Evolutionary conservation across 2,329 filamentous ascomycete genomes (phyloP).

Genomic region (Apiospora saccharicola): DNA sequence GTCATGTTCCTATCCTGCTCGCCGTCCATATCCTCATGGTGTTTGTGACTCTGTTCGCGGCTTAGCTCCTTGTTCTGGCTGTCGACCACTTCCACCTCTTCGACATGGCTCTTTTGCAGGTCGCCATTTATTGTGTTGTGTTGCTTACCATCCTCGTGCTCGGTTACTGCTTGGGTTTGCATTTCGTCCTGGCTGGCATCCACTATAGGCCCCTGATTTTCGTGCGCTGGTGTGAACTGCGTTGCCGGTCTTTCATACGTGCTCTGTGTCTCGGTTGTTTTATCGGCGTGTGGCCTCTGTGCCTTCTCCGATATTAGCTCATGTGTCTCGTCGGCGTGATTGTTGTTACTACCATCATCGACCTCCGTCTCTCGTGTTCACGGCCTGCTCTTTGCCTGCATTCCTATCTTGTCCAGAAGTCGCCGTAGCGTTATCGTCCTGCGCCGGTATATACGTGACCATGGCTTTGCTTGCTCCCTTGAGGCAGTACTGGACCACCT

Average conservation of each 20-base stretch:
- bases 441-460: conserved; percentile 66
- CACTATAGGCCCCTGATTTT: background rate
- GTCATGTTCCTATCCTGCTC: background rate
- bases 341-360: conserved; percentile 10
- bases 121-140: background rate
- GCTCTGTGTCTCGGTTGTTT: background rate
- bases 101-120: background rate
- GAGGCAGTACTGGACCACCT: conserved; percentile 91
- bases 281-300: conserved; percentile 1
- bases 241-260: background rate
- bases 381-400: background rate
- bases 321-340: background rate
- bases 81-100: background rate
- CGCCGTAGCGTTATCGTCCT: background rate
- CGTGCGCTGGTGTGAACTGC: background rate
- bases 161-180: background rate
- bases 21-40: background rate
- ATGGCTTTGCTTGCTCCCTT: conserved; percentile 86
- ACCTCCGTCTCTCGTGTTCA: conserved; percentile 14
- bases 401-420: background rate
- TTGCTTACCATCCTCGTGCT: conserved; percentile 5
- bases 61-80: conserved; percentile 2
- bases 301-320: conserved; percentile 17
- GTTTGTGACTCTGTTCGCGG: background rate
- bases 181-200: background rate